These are phyloP conservation scores for Daldinia childiae DNA, from an alignment of 495 filamentous ascomycete species.

Conservation along the genomic window DNA sequence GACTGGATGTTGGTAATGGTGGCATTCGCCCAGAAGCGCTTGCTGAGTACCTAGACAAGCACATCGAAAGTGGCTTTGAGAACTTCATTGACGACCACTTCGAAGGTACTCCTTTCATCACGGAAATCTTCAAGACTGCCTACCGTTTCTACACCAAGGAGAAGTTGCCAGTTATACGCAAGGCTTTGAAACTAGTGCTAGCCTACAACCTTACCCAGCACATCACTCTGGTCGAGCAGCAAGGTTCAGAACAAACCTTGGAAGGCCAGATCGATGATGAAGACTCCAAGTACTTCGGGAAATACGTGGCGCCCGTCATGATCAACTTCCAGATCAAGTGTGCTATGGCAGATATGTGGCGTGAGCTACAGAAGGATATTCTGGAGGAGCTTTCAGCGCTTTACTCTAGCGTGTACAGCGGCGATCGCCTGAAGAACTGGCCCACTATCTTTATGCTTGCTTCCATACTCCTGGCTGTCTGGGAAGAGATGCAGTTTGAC, in stretches of 20 bases:
- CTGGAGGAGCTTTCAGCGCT: conserved; percentile 88
- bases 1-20: conserved; percentile 82
- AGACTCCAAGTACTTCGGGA: conserved; percentile 81
- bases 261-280: conserved; percentile 81
- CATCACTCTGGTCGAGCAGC: conserved; percentile 89
- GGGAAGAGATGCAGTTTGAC: conserved; percentile 98
- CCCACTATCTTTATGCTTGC: conserved; percentile 96
- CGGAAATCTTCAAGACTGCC: conserved; percentile 91
- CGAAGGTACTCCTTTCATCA: conserved; percentile 90
- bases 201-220: conserved; percentile 93
- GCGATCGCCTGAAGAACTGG: conserved; percentile 95
- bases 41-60: conserved; percentile 89
- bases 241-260: conserved; percentile 79
- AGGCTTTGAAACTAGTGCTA: conserved; percentile 88
- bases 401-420: conserved; percentile 92
- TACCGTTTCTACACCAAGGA: conserved; percentile 88
- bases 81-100: conserved; percentile 94
- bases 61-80: conserved; percentile 89
- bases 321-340: conserved; percentile 99
- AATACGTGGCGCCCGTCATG: conserved; percentile 92
- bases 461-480: conserved; percentile 86
- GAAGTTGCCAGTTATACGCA: conserved; percentile 83
- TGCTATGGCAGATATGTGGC: conserved; percentile 94
- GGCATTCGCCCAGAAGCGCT: conserved; percentile 79
- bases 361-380: conserved; percentile 92